Conservation (phyloP, 1,284 basidiomycete species). For the Neolentinus lepideus region DNA sequence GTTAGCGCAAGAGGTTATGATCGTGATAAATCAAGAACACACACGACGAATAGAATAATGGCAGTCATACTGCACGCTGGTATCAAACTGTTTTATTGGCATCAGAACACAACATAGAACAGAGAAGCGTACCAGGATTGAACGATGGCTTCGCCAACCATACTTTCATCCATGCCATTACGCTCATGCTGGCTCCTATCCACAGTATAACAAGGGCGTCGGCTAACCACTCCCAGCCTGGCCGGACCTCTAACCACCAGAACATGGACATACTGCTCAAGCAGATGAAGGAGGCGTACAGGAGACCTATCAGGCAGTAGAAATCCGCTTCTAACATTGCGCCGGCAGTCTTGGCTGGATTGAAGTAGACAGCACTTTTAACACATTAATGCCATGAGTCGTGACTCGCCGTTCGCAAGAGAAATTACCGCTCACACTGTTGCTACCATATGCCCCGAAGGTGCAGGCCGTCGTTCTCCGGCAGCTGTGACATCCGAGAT, state of each 20-base stretch:
- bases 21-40: conserved; percentile 17
- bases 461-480: conserved; percentile 42
- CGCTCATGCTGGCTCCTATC: conserved; percentile 79
- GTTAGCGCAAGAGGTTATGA: not conserved
- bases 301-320: conserved; percentile 66
- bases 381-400: not conserved
- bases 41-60: conserved; percentile 84
- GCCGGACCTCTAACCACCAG: conserved; percentile 65
- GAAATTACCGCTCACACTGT: conserved; percentile 45
- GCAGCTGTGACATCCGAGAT: conserved; percentile 55
- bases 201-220: conserved; percentile 67
- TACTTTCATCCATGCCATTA: conserved; percentile 82
- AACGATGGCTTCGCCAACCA: conserved; percentile 89
- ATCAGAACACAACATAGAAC: not conserved
- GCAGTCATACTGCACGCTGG: conserved; percentile 87
- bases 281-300: conserved; percentile 71
- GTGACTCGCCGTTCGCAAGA: not conserved
- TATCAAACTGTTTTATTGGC: not conserved
- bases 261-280: conserved; percentile 73
- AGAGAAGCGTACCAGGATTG: conserved; percentile 64
- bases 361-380: conserved; percentile 69
- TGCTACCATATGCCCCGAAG: conserved; percentile 72
- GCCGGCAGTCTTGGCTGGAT: conserved; percentile 82
- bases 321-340: conserved; percentile 88
- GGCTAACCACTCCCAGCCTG: conserved; percentile 64